phyloP scores from a whole-genome alignment of 441 rosid species.

The Brassica balearica region DNA sequence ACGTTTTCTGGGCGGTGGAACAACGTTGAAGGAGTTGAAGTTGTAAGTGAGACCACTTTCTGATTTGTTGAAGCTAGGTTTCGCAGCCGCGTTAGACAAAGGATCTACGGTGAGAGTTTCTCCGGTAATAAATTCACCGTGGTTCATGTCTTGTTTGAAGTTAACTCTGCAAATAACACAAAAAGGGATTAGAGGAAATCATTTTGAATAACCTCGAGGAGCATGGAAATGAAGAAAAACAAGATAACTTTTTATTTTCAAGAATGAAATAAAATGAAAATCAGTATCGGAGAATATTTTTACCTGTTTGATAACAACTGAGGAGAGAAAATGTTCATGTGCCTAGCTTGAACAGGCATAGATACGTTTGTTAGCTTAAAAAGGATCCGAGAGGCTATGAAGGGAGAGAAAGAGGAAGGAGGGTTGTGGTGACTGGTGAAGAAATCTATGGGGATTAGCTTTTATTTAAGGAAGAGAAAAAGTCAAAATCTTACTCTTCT shows the following conservation, averaged over 20 bases:
- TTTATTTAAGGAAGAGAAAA: conserved; percentile 45
- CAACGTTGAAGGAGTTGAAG: conserved; percentile 21
- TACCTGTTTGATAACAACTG: conserved; percentile 37
- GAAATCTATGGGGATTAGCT: conserved; percentile 40
- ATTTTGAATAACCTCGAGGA: too few species aligned
- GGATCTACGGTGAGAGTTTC: conserved; percentile 28
- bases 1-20: conserved; percentile 35
- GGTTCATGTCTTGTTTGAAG: conserved; percentile 38
- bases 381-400: conserved; percentile 33
- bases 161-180: conserved; percentile 38
- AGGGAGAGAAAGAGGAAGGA: conserved; percentile 20
- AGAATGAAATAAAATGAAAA: neutral
- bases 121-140: conserved; percentile 22
- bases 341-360: conserved; percentile 42
- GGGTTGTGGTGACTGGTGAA: conserved; percentile 46
- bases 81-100: conserved; percentile 5
- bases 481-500: conserved; percentile 32
- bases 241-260: neutral
- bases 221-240: neutral
- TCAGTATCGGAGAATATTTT: neutral
- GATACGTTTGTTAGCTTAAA: conserved; percentile 21
- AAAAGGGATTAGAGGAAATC: neutral
- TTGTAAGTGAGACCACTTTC: conserved; percentile 40
- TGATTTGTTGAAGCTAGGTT: conserved; percentile 29
- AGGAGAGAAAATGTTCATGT: conserved; percentile 40